Evolutionary conservation across 2,329 filamentous ascomycete genomes (phyloP).

Genomic region (Arthrobotrys entomopaga): DNA sequence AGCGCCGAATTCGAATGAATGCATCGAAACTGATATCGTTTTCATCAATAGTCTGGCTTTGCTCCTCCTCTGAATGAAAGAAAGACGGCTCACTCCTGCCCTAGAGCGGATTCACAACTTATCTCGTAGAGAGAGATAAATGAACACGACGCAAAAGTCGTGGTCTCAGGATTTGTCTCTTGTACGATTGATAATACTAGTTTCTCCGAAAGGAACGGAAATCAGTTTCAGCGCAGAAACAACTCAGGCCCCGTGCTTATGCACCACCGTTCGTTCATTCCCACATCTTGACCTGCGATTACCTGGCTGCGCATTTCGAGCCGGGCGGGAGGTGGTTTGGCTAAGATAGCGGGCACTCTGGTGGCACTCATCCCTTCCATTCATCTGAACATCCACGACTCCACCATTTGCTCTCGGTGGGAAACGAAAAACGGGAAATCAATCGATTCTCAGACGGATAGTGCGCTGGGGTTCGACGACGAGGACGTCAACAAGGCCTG

Average conservation of each 20-base stretch:
- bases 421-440: conserved; percentile 29
- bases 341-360: conserved; percentile 12
- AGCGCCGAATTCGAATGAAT: background rate
- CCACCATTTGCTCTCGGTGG: conserved; percentile 14
- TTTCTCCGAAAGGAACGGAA: conserved; percentile 43
- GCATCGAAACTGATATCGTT: conserved; percentile 37
- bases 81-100: conserved; percentile 13
- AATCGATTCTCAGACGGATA: conserved; percentile 15
- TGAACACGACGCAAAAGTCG: conserved; percentile 20
- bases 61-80: conserved; percentile 2
- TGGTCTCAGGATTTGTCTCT: conserved; percentile 31
- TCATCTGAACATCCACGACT: conserved; percentile 34
- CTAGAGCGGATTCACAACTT: background rate
- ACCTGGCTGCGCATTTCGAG: conserved; percentile 31
- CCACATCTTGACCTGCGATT: conserved; percentile 3
- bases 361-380: conserved; percentile 35
- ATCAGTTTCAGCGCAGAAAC: conserved; percentile 54
- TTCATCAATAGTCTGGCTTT: conserved; percentile 12
- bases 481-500: conserved; percentile 9
- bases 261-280: conserved; percentile 12
- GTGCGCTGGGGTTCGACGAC: conserved; percentile 20
- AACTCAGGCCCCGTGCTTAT: conserved; percentile 54
- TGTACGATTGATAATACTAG: conserved; percentile 40
- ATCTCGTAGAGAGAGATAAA: conserved; percentile 17
- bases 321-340: conserved; percentile 24